Percentiles rank a stretch among this genome's conserved stretches.
Evolutionary conservation across 495 filamentous ascomycete species (phyloP).

Genomic region (Beverwykella pulmonaria): DNA sequence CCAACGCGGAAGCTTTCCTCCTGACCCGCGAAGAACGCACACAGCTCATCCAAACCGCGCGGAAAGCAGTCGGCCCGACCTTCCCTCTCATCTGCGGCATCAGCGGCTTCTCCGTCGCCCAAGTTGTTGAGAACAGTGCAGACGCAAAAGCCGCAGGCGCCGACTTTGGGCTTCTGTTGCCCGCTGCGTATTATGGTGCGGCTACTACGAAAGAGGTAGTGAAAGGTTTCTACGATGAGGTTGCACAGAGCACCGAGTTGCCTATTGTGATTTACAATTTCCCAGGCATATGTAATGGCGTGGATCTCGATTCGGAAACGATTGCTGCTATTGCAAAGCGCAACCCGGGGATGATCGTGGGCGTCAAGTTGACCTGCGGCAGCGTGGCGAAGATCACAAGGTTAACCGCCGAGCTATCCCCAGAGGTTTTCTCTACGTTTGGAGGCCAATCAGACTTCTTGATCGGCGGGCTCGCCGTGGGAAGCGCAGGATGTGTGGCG

Average conservation of each 20-base stretch:
- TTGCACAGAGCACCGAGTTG: slow-evolving; percentile 55
- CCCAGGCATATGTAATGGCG: slow-evolving; percentile 69
- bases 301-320: slow-evolving; percentile 66
- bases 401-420: slow-evolving; percentile 56
- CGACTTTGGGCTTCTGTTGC: slow-evolving; percentile 62
- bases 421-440: slow-evolving; percentile 62
- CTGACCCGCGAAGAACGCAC: slow-evolving; percentile 60
- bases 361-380: slow-evolving; percentile 71
- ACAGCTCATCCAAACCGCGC: slow-evolving; percentile 54
- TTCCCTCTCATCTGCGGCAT: slow-evolving; percentile 70
- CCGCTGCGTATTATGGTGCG: slow-evolving; percentile 25
- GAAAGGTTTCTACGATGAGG: slow-evolving; percentile 61
- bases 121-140: slow-evolving; percentile 59
- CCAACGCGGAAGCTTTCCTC: slow-evolving; percentile 69
- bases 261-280: slow-evolving; percentile 73
- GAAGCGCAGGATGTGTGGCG: slow-evolving; percentile 64
- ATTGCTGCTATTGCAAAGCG: slow-evolving; percentile 56
- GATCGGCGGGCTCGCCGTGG: slow-evolving; percentile 61
- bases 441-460: slow-evolving; percentile 73
- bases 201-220: slow-evolving; percentile 59
- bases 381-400: slow-evolving; percentile 68
- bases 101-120: slow-evolving; percentile 61
- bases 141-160: slow-evolving; percentile 62
- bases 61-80: slow-evolving; percentile 56
- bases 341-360: slow-evolving; percentile 57